Evolutionary conservation across 2,329 filamentous ascomycete genomes (phyloP).

Genomic region (Epichloe scottii): DNA sequence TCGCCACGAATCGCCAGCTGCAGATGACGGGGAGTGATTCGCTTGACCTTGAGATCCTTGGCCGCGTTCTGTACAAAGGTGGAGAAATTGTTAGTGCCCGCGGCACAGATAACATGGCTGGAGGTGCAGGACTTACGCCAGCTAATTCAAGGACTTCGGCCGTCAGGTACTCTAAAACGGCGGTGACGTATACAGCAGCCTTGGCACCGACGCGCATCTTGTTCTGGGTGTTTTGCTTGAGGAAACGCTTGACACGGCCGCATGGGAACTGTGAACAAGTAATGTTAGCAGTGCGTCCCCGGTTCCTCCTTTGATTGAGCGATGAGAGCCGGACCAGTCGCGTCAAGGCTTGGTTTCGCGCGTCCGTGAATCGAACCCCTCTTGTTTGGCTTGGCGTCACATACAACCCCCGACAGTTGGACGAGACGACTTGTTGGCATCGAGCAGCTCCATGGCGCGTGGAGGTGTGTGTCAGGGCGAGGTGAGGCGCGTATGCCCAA

Average conservation of each 20-base stretch:
- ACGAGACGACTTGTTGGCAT: background rate
- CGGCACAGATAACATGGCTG: conserved; percentile 1
- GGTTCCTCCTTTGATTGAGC: background rate
- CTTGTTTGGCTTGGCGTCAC: background rate
- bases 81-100: background rate
- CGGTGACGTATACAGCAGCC: conserved; percentile 95
- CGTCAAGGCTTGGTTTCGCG: background rate
- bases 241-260: conserved; percentile 98
- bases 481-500: background rate
- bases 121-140: conserved; percentile 44
- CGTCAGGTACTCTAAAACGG: conserved; percentile 94
- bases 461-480: background rate
- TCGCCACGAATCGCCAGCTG: conserved; percentile 97
- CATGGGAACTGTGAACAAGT: conserved; percentile 66
- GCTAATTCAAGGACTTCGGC: conserved; percentile 96
- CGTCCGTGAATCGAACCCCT: background rate
- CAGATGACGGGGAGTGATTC: conserved; percentile 93
- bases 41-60: conserved; percentile 99
- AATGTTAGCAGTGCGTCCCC: background rate
- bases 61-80: conserved; percentile 62
- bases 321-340: background rate
- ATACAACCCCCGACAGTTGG: background rate
- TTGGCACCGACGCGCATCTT: conserved; percentile 99
- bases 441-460: background rate
- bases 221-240: conserved; percentile 98